Evolutionary conservation across 768 basidiomycete species (phyloP).

Genomic region (Hydnomerulius pinastri): DNA sequence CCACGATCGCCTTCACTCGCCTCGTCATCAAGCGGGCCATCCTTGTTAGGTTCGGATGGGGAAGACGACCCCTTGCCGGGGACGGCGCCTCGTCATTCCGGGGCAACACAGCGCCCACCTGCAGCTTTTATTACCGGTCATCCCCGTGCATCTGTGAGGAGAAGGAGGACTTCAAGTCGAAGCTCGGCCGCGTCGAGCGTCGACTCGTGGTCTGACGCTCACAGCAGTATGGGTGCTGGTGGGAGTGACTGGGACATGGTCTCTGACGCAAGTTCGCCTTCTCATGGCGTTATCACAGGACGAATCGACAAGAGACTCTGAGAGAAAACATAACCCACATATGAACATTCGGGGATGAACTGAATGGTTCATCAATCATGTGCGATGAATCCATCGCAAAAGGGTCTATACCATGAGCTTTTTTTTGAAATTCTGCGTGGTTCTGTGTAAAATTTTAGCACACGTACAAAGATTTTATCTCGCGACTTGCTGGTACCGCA

Average conservation of each 20-base stretch:
- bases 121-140: background rate
- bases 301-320: no score
- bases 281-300: no score
- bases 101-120: background rate
- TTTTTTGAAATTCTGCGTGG: no score
- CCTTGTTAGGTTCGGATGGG: slow-evolving; percentile 14
- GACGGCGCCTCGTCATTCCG: background rate
- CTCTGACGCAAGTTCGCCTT: slow-evolving; percentile 12
- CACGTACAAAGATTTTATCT: no score
- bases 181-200: slow-evolving; percentile 14
- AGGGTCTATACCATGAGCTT: no score
- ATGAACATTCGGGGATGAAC: no score
- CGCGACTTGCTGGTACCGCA: no score
- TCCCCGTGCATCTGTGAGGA: background rate
- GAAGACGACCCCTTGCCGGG: slow-evolving; percentile 10
- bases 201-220: slow-evolving; percentile 32
- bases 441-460: no score
- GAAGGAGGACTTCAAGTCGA: slow-evolving; percentile 9
- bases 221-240: slow-evolving; percentile 12
- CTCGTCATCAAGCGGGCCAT: slow-evolving; percentile 6
- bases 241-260: slow-evolving; percentile 28
- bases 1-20: slow-evolving; percentile 20
- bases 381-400: no score
- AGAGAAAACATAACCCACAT: no score
- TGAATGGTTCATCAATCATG: no score